A percentile compares a stretch with the other conserved stretches of the same genome.
These are phyloP conservation scores for Hygrophorus russula DNA, from an alignment of 768 basidiomycete species.

Conservation along the genomic window DNA sequence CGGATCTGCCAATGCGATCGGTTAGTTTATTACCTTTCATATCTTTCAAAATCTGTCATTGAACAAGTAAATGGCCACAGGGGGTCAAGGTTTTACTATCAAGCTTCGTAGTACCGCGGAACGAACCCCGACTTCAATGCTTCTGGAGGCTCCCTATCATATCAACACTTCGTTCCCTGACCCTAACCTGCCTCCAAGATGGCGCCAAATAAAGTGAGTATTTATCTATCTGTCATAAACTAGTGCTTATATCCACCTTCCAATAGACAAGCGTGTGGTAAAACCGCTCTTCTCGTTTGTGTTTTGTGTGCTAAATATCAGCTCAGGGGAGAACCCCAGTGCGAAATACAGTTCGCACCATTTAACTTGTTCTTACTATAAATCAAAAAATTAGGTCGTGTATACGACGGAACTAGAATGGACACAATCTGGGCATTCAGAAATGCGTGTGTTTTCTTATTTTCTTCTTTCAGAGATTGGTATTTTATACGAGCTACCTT, in stretches of 20 bases:
- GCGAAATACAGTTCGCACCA: conserved; percentile 23
- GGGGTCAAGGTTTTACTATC: conserved; percentile 77
- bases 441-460: conserved; percentile 27
- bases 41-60: not conserved
- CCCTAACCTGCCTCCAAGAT: conserved; percentile 28
- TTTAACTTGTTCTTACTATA: conserved; percentile 2
- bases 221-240: not conserved
- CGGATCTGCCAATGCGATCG: conserved; percentile 57
- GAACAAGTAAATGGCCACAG: conserved; percentile 17
- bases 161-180: conserved; percentile 31
- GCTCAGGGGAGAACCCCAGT: conserved; percentile 49
- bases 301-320: not conserved
- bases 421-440: conserved; percentile 60
- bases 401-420: conserved; percentile 44
- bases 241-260: not conserved
- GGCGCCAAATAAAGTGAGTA: conserved; percentile 71
- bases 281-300: not conserved
- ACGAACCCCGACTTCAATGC: conserved; percentile 60
- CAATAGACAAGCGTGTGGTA: conserved; percentile 37
- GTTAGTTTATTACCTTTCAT: conserved; percentile 14
- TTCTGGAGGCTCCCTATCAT: conserved; percentile 61
- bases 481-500: conserved; percentile 16
- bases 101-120: conserved; percentile 68
- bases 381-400: conserved; percentile 20
- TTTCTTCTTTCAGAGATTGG: conserved; percentile 10